phyloP scores from a whole-genome alignment of 495 filamentous ascomycete species.

The Lindgomyces ingoldianus region DNA sequence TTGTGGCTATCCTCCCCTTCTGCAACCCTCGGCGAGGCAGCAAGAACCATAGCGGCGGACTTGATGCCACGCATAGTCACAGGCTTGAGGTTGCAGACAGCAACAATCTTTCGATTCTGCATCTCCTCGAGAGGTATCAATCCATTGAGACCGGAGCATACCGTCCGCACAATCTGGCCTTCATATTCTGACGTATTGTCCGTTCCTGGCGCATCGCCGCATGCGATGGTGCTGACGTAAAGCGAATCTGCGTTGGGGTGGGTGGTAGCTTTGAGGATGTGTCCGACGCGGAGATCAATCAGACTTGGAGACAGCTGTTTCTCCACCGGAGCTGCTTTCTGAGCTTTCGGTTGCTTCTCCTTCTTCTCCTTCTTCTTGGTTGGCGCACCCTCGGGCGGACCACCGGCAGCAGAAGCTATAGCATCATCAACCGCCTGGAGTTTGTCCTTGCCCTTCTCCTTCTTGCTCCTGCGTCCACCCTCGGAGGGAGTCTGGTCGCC shows the following conservation, averaged over 20 bases:
- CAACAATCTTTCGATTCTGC: constrained; percentile 92
- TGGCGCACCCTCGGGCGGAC: constrained; percentile 25
- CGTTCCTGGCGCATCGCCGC: constrained; percentile 81
- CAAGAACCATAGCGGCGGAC: constrained; percentile 92
- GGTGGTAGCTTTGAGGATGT: constrained; percentile 90
- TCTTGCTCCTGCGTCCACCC: constrained; percentile 15
- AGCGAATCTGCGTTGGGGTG: constrained; percentile 97
- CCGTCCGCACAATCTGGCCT: constrained; percentile 84
- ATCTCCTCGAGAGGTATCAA: constrained; percentile 90
- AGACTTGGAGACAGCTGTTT: constrained; percentile 75
- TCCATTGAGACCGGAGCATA: constrained; percentile 95
- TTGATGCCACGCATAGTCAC: constrained; percentile 99
- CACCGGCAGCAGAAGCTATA: constrained; percentile 33
- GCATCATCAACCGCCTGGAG: constrained; percentile 39
- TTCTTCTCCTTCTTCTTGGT: constrained; percentile 86
- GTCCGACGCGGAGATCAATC: constrained; percentile 93
- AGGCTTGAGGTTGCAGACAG: constrained; percentile 96
- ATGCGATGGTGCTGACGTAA: constrained; percentile 94
- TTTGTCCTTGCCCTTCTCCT: constrained; percentile 43
- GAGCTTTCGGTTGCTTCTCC: constrained; percentile 65
- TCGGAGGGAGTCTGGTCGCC: constrained; percentile 13
- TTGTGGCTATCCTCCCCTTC: constrained; percentile 84
- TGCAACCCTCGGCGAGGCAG: constrained; percentile 75
- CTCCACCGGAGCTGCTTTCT: constrained; percentile 60
- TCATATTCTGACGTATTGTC: constrained; percentile 87